Evolutionary conservation across 495 filamentous ascomycete species (phyloP).

Genomic region (Astrothelium macrocarpum): DNA sequence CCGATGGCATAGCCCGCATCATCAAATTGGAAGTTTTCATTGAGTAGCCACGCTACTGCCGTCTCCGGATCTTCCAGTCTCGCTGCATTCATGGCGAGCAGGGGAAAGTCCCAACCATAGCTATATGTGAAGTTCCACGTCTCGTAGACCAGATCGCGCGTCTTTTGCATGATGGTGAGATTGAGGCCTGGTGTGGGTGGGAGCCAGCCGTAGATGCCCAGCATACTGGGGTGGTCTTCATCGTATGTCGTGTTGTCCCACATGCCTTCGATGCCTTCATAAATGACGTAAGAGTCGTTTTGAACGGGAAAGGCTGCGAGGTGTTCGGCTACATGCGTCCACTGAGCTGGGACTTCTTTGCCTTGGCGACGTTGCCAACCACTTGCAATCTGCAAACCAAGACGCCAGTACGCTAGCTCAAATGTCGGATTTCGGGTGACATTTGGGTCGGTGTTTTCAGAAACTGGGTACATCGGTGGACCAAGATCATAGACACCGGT

Average conservation of each 20-base stretch:
- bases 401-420: slow-evolving; percentile 45
- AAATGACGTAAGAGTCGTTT: slow-evolving; percentile 38
- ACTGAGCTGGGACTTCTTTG: slow-evolving; percentile 29
- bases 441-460: slow-evolving; percentile 44
- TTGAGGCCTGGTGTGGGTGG: slow-evolving; percentile 38
- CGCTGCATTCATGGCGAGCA: slow-evolving; percentile 44
- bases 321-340: slow-evolving; percentile 35
- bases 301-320: slow-evolving; percentile 40
- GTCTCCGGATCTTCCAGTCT: slow-evolving; percentile 37
- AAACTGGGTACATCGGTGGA: slow-evolving; percentile 44
- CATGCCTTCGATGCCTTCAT: slow-evolving; percentile 43
- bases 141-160: slow-evolving; percentile 35
- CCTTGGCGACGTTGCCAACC: slow-evolving; percentile 25
- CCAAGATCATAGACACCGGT: slow-evolving; percentile 41
- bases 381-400: slow-evolving; percentile 37
- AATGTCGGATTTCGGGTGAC: slow-evolving; percentile 42
- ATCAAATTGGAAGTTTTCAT: slow-evolving; percentile 41
- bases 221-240: slow-evolving; percentile 44
- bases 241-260: slow-evolving; percentile 37
- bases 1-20: slow-evolving; percentile 45
- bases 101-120: slow-evolving; percentile 48
- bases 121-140: slow-evolving; percentile 40
- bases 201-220: slow-evolving; percentile 40
- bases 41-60: slow-evolving; percentile 41
- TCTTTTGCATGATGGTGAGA: slow-evolving; percentile 34